These are phyloP conservation scores for Bathelium albidoporum DNA, from an alignment of 495 filamentous ascomycete genomes.

Conservation along the genomic window DNA sequence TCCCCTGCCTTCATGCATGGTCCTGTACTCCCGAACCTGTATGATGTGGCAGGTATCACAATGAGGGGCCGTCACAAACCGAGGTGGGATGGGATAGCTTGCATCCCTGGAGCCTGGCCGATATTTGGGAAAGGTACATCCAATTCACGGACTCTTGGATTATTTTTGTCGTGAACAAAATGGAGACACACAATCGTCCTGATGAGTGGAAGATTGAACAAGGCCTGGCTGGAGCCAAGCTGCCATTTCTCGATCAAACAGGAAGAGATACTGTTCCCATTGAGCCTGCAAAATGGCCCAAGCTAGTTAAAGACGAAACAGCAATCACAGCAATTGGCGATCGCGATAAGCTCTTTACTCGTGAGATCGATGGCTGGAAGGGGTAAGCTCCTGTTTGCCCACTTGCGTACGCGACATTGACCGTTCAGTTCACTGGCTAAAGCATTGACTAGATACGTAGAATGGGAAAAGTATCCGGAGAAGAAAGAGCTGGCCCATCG, in stretches of 20 bases:
- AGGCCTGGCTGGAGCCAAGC: slow-evolving; percentile 36
- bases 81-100: not conserved
- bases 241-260: slow-evolving; percentile 41
- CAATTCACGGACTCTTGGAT: not conserved
- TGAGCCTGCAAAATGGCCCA: slow-evolving; percentile 15
- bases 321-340: slow-evolving; percentile 30
- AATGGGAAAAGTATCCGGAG: slow-evolving; percentile 61
- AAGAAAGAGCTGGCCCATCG: slow-evolving; percentile 49
- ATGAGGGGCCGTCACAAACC: not conserved
- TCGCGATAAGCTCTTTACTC: slow-evolving; percentile 27
- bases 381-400: not conserved
- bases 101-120: not conserved
- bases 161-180: not conserved
- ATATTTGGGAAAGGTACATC: not conserved
- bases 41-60: not conserved
- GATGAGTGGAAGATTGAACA: slow-evolving; percentile 49
- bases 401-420: not conserved
- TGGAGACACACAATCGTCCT: slow-evolving; percentile 26
- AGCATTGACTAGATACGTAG: slow-evolving; percentile 38
- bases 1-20: not conserved
- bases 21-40: not conserved
- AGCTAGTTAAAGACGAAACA: slow-evolving; percentile 29
- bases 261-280: slow-evolving; percentile 23
- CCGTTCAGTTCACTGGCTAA: not conserved
- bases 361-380: slow-evolving; percentile 8